Evolutionary conservation across 371 early-diverging fungal species (phyloP).

Genomic region (Sporodiniella umbellata): DNA sequence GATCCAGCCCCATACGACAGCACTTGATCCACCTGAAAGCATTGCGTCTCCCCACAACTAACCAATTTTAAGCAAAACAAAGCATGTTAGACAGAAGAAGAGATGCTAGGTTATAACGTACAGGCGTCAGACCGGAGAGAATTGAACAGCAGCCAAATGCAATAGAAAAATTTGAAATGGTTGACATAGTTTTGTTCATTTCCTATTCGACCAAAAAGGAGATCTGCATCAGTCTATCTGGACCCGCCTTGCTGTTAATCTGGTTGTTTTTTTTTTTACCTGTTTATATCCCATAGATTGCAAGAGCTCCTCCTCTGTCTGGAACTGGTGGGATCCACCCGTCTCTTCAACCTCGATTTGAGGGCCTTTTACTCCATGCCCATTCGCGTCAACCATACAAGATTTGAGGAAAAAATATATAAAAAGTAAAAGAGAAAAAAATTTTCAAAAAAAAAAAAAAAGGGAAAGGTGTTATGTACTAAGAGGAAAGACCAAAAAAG

Average conservation of each 20-base stretch:
- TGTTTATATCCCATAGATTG: slow-evolving; percentile 59
- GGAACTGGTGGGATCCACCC: slow-evolving; percentile 19
- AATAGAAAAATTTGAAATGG: slow-evolving; percentile 62
- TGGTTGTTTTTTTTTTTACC: slow-evolving; percentile 17
- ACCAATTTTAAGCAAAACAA: slow-evolving; percentile 23
- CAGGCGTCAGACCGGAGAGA: slow-evolving; percentile 59
- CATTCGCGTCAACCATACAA: slow-evolving; percentile 29
- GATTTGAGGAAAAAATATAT: slow-evolving; percentile 7
- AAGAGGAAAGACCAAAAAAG: neutral
- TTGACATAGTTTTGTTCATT: slow-evolving; percentile 63
- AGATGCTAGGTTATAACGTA: slow-evolving; percentile 20
- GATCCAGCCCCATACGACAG: slow-evolving; percentile 71
- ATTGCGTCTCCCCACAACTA: slow-evolving; percentile 58
- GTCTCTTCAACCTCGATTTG: slow-evolving; percentile 28
- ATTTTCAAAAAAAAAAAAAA: slow-evolving; percentile 1
- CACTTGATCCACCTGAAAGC: slow-evolving; percentile 67
- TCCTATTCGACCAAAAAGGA: slow-evolving; percentile 30
- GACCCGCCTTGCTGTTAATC: too few species aligned
- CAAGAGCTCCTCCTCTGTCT: slow-evolving; percentile 43
- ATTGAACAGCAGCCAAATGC: slow-evolving; percentile 64
- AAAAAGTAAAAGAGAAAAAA: slow-evolving; percentile 2
- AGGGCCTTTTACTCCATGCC: slow-evolving; percentile 10
- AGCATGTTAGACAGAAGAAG: slow-evolving; percentile 35
- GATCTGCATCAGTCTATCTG: neutral
- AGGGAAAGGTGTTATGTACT: neutral